Conservation (phyloP, 768 basidiomycete species). For the Leucocoprinus leucothites region DNA sequence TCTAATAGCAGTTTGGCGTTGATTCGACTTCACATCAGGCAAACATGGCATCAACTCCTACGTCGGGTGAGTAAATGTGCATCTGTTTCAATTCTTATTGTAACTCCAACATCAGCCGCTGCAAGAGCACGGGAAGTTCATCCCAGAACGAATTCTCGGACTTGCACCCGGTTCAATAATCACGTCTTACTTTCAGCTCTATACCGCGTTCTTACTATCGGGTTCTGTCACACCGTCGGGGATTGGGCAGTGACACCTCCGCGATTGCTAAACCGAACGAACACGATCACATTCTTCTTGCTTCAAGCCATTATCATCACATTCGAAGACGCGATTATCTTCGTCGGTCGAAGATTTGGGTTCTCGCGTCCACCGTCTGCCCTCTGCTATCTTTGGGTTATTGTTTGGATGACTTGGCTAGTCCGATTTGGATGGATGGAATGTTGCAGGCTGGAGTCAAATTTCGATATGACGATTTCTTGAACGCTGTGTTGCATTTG, state of each 20-base stretch:
- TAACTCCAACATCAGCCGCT: conserved; percentile 17
- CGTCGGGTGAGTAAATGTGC: conserved; percentile 19
- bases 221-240: conserved; percentile 22
- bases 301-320: conserved; percentile 28
- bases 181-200: conserved; percentile 27
- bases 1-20: too few relatives aligned
- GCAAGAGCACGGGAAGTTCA: conserved; percentile 20
- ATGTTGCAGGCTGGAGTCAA: background rate
- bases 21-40: conserved; percentile 15
- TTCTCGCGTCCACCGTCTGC: background rate
- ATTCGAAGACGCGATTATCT: conserved; percentile 26
- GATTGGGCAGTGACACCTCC: conserved; percentile 5
- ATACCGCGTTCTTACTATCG: conserved; percentile 29
- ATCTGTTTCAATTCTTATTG: background rate
- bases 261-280: background rate
- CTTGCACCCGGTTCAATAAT: conserved; percentile 17
- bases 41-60: conserved; percentile 29
- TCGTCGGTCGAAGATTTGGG: conserved; percentile 14
- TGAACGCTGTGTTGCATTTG: too few relatives aligned
- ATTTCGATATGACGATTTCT: too few relatives aligned
- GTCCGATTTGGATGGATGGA: conserved; percentile 9
- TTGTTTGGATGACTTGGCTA: background rate
- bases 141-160: conserved; percentile 15
- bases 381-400: conserved; percentile 11
- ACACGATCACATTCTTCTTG: conserved; percentile 20